phyloP scores from a whole-genome alignment of 148 eudicot species.

The Euryodendron excelsum region DNA sequence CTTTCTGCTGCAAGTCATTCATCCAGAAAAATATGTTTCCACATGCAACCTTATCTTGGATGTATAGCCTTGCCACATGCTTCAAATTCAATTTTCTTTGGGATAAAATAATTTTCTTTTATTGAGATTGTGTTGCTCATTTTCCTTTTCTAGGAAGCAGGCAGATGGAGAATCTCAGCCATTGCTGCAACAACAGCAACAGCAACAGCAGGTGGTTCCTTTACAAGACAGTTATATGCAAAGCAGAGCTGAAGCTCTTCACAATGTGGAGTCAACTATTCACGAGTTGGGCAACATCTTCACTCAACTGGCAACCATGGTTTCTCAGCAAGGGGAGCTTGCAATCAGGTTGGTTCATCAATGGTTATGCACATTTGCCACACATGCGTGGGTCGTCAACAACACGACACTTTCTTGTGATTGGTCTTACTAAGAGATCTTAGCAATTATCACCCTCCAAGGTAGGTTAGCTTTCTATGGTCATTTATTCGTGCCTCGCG shows the following conservation, averaged over 20 bases:
- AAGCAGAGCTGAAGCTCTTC: slow-evolving; percentile 82
- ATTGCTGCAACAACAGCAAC: slow-evolving; percentile 44
- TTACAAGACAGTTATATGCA: slow-evolving; percentile 70
- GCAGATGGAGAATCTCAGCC: slow-evolving; percentile 59
- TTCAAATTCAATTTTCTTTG: too few species aligned
- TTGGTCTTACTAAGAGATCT: background rate
- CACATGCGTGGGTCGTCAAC: background rate
- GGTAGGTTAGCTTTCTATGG: background rate
- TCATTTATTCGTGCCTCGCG: background rate
- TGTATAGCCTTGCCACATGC: background rate
- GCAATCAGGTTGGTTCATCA: slow-evolving; percentile 52
- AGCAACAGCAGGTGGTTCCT: slow-evolving; percentile 66
- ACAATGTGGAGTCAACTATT: slow-evolving; percentile 72
- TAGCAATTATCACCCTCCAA: background rate
- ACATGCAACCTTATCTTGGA: too few species aligned
- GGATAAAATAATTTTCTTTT: background rate
- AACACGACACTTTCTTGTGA: too few species aligned
- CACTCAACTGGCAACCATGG: slow-evolving; percentile 68
- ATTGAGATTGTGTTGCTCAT: background rate
- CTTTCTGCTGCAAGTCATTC: too few species aligned
- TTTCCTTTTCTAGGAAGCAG: slow-evolving; percentile 34
- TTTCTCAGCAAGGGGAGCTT: slow-evolving; percentile 74
- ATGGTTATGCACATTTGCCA: background rate
- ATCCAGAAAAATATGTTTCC: too few species aligned
- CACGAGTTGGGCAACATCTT: slow-evolving; percentile 66